Conservation (phyloP, 257 asterid genomes). For the Lithospermum erythrorhizon region DNA sequence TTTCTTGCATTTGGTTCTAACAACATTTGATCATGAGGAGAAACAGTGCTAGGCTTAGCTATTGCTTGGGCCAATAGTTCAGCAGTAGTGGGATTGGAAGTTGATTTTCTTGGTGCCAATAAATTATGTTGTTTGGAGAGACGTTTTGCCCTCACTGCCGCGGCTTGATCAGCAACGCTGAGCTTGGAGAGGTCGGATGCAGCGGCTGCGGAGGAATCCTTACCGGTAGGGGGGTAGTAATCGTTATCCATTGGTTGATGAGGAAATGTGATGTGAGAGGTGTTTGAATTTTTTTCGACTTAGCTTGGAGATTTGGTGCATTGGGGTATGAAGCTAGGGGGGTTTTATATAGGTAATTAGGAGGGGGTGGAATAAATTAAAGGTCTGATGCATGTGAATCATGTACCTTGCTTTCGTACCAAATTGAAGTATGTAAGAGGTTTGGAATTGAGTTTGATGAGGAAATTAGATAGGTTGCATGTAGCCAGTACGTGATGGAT, state of each 20-base stretch:
- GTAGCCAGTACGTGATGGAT: neutral
- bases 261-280: no score
- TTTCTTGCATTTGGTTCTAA: neutral
- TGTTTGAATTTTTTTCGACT: neutral
- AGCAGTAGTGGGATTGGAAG: neutral
- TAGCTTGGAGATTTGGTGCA: conserved; percentile 12
- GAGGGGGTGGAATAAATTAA: conserved; percentile 26
- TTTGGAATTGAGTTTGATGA: conserved; percentile 27
- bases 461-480: neutral
- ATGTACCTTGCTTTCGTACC: conserved; percentile 47
- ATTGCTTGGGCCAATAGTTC: neutral
- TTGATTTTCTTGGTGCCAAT: neutral
- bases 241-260: neutral
- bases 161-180: conserved; percentile 5
- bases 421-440: conserved; percentile 26
- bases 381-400: conserved; percentile 26
- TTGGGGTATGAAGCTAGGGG: conserved; percentile 7
- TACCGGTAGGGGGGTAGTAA: neutral
- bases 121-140: neutral
- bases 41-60: neutral
- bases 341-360: conserved; percentile 30
- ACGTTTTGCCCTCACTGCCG: conserved; percentile 2
- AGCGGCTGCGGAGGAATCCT: neutral
- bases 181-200: conserved; percentile 4
- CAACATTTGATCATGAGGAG: neutral